Percentiles rank a stretch among this genome's conserved stretches.
Conservation (phyloP, 805 yeast genomes). For the Candida sphagnicola region DNA sequence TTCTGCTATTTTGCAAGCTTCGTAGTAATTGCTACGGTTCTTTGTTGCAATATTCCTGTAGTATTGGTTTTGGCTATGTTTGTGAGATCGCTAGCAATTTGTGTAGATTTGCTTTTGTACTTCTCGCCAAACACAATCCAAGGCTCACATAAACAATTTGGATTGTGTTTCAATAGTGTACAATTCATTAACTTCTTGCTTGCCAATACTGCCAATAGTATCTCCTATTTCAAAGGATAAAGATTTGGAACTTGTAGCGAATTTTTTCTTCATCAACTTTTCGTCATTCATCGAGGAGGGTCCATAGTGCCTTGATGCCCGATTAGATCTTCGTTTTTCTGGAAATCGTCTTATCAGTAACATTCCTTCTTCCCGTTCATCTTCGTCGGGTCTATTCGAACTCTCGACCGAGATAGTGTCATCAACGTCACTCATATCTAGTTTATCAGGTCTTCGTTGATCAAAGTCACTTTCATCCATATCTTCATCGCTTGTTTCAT, state of each 20-base stretch:
- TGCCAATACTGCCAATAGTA: constrained; percentile 11
- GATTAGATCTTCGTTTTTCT: constrained; percentile 1
- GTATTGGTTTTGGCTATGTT: no score
- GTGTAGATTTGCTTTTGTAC: no score
- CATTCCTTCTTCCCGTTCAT: constrained; percentile 9
- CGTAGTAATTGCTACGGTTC: no score
- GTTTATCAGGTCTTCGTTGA: constrained; percentile 9
- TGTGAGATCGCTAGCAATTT: no score
- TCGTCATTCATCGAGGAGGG: neutral
- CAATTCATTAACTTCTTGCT: constrained; percentile 16
- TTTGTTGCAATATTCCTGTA: no score
- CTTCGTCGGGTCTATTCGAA: constrained; percentile 9
- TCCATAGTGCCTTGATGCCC: constrained; percentile 1
- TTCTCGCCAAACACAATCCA: no score
- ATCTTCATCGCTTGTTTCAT: constrained; percentile 11
- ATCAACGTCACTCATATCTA: constrained; percentile 13
- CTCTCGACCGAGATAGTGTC: constrained; percentile 22
- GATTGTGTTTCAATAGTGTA: constrained; percentile 17
- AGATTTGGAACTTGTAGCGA: constrained; percentile 1
- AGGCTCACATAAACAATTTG: constrained; percentile 15
- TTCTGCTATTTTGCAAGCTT: no score
- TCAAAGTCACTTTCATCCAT: constrained; percentile 23
- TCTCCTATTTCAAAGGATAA: constrained; percentile 2
- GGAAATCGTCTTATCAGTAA: neutral
- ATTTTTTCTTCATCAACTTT: neutral